These are phyloP conservation scores for Phytophthora idaei DNA, from an alignment of 352 stramenopile species.

Conservation along the genomic window DNA sequence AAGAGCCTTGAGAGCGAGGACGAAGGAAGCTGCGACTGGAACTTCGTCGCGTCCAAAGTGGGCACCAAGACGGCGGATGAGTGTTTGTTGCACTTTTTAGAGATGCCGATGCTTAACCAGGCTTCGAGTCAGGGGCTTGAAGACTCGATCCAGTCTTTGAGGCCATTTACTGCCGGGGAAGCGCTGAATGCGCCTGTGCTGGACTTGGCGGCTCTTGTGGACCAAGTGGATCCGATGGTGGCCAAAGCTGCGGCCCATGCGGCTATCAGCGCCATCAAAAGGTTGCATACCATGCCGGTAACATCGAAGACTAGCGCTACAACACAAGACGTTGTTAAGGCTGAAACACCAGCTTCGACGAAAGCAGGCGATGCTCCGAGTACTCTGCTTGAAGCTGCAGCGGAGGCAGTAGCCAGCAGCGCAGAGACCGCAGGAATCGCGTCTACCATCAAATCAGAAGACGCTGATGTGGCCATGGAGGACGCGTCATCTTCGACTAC, in stretches of 20 bases:
- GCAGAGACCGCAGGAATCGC: conserved; percentile 48
- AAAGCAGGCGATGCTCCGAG: conserved; percentile 3
- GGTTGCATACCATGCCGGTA: conserved; percentile 61
- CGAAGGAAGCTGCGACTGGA: conserved; percentile 73
- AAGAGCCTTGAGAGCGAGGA: conserved; percentile 23
- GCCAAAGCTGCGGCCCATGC: conserved; percentile 73
- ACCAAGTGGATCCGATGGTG: conserved; percentile 69
- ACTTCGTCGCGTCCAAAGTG: conserved; percentile 71
- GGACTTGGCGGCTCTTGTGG: conserved; percentile 58
- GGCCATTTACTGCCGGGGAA: conserved; percentile 50
- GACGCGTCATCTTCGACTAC: conserved; percentile 5
- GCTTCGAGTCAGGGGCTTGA: neutral
- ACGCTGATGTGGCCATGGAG: conserved; percentile 60
- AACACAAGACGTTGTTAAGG: conserved; percentile 14
- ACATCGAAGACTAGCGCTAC: neutral
- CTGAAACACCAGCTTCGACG: conserved; percentile 3
- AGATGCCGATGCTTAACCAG: conserved; percentile 63
- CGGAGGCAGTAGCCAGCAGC: conserved; percentile 44
- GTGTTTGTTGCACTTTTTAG: conserved; percentile 80
- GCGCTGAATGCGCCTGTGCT: conserved; percentile 60
- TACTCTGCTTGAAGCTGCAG: conserved; percentile 45
- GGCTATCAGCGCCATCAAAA: conserved; percentile 62
- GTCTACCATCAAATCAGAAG: conserved; percentile 46
- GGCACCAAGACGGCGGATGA: conserved; percentile 74
- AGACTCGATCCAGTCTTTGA: conserved; percentile 29